These are phyloP conservation scores for Solanum pennellii DNA, from an alignment of 257 asterid species.

Conservation along the genomic window DNA sequence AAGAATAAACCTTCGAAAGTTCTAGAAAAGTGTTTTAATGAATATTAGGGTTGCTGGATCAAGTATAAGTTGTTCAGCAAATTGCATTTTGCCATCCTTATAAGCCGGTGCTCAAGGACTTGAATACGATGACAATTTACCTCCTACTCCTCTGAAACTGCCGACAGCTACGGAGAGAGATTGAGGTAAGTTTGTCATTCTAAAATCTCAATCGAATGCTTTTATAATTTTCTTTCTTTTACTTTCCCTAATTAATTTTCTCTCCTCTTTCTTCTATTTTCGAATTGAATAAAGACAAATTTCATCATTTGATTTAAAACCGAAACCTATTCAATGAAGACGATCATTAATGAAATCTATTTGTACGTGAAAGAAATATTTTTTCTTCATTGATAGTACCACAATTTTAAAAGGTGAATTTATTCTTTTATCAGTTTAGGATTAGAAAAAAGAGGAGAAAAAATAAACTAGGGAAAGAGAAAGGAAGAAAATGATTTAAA, in stretches of 20 bases:
- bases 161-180: constrained; percentile 20
- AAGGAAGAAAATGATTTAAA: not conserved
- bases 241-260: not conserved
- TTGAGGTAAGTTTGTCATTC: constrained; percentile 31
- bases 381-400: not conserved
- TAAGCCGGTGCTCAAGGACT: constrained; percentile 4
- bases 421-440: not conserved
- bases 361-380: not conserved
- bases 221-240: not conserved
- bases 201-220: not conserved
- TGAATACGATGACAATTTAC: not conserved
- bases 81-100: constrained; percentile 58
- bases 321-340: not conserved
- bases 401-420: not conserved
- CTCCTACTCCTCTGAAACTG: not conserved
- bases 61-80: constrained; percentile 20
- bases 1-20: constrained; percentile 6
- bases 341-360: not conserved
- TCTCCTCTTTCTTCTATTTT: not conserved
- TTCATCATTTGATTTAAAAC: not conserved
- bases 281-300: no score
- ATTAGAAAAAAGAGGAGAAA: not conserved
- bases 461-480: not conserved
- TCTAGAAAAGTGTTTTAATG: constrained; percentile 6
- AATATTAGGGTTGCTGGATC: constrained; percentile 2